These are phyloP conservation scores for Fraxinus angustifolia DNA, from an alignment of 305 asterid species.

Conservation along the genomic window DNA sequence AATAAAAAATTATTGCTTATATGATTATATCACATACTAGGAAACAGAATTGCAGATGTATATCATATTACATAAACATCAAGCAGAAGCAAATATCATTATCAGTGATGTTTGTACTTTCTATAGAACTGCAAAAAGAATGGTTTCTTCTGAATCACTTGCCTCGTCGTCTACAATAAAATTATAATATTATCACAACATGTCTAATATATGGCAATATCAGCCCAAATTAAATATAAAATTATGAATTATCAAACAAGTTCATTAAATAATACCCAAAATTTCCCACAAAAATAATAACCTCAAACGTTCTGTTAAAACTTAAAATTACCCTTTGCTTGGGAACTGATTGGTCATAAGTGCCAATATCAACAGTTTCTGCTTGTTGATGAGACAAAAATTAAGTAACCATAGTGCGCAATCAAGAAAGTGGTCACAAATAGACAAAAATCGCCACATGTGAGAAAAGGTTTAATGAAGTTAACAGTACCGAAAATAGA, in stretches of 20 bases:
- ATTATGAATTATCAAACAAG: background rate
- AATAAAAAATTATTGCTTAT: background rate
- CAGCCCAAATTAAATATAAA: background rate
- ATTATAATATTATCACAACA: background rate
- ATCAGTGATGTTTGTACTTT: conserved; percentile 39
- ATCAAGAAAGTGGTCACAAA: background rate
- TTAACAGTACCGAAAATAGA: background rate
- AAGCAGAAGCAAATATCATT: conserved; percentile 36
- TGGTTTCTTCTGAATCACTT: conserved; percentile 44
- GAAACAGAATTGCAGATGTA: conserved; percentile 2
- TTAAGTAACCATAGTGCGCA: background rate
- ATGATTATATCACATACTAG: background rate
- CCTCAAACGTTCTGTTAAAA: background rate
- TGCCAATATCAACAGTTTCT: conserved; percentile 77
- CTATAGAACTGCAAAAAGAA: conserved; percentile 46
- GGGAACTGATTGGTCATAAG: conserved; percentile 68
- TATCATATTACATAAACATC: background rate
- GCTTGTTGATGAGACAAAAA: conserved; percentile 40
- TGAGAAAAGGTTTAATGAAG: background rate
- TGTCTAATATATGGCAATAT: background rate
- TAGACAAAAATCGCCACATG: background rate
- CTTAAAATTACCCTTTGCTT: conserved; percentile 52
- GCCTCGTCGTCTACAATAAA: conserved; percentile 44
- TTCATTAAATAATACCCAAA: background rate
- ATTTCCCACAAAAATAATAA: background rate